phyloP scores from a whole-genome alignment of 495 filamentous ascomycete species.

The Podospora pseudopauciseta region DNA sequence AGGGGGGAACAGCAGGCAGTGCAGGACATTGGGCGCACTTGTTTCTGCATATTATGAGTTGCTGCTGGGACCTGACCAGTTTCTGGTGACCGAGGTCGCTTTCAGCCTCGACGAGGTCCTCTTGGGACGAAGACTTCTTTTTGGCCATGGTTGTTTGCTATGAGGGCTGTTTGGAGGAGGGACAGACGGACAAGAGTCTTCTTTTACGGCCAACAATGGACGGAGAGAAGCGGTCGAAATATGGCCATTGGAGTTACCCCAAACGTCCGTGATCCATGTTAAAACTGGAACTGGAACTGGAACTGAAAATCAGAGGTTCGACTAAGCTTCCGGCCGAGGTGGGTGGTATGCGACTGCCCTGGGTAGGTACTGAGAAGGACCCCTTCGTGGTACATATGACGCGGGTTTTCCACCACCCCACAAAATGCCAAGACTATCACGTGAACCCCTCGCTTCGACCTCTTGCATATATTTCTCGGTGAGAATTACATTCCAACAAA shows the following conservation, averaged over 20 bases:
- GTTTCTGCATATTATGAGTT: conserved; percentile 20
- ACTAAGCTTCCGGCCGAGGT: not conserved
- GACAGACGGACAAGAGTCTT: not conserved
- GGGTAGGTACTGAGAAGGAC: not conserved
- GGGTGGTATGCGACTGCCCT: not conserved
- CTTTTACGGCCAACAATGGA: not conserved
- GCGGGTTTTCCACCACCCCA: not conserved
- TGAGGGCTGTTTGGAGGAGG: not conserved
- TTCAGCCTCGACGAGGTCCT: not conserved
- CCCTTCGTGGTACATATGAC: not conserved
- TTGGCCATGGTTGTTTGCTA: not conserved
- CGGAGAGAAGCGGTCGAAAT: not conserved
- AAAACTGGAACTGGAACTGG: not conserved
- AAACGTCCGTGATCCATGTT: not conserved
- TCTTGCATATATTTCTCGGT: not conserved
- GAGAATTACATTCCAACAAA: not conserved
- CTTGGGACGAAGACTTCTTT: not conserved
- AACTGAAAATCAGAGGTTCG: not conserved
- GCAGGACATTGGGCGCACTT: conserved; percentile 14
- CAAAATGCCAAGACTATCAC: not conserved
- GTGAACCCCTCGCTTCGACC: not conserved
- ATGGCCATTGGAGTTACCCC: not conserved
- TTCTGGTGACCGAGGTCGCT: conserved; percentile 7
- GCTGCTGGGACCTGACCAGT: conserved; percentile 6
- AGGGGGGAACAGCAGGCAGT: not conserved